These are phyloP conservation scores for Exophiala xenobiotica DNA, from an alignment of 2,329 filamentous ascomycete species.

Conservation along the genomic window DNA sequence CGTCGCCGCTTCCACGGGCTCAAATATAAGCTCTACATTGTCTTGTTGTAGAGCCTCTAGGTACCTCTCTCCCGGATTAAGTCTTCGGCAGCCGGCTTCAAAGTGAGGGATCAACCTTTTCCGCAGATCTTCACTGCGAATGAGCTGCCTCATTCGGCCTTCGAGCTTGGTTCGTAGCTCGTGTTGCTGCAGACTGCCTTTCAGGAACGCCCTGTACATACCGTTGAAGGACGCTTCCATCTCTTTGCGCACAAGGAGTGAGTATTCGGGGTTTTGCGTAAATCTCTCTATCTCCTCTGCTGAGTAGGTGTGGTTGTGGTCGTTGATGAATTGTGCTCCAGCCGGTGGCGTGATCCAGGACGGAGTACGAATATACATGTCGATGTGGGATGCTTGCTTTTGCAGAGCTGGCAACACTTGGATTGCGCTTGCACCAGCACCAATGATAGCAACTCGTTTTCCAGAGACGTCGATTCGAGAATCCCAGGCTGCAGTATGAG, in stretches of 20 bases:
- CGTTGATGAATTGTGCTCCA: not conserved
- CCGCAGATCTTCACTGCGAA: constrained; percentile 6
- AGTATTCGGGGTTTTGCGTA: not conserved
- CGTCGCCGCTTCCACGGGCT: constrained; percentile 20
- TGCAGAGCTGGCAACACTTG: constrained; percentile 11
- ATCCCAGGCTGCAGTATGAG: constrained; percentile 34
- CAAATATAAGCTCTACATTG: constrained; percentile 28
- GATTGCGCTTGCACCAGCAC: constrained; percentile 15
- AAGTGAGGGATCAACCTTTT: constrained; percentile 15
- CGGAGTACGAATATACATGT: not conserved
- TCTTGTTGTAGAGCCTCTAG: constrained; percentile 30
- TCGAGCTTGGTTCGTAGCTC: constrained; percentile 1
- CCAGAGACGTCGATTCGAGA: constrained; percentile 34
- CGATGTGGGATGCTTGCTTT: not conserved
- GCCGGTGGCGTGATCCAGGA: not conserved
- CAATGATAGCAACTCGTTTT: constrained; percentile 21
- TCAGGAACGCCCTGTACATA: constrained; percentile 2
- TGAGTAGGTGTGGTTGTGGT: not conserved
- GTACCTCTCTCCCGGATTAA: constrained; percentile 21
- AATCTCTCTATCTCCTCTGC: not conserved
- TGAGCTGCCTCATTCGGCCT: not conserved
- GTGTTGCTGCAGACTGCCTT: constrained; percentile 5
- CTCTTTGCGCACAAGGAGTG: constrained; percentile 1
- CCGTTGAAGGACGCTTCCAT: constrained; percentile 6
- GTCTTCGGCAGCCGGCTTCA: constrained; percentile 28